Evolutionary conservation across 2,329 filamentous ascomycete genomes (phyloP).

Genomic region (Cercospora sp.): DNA sequence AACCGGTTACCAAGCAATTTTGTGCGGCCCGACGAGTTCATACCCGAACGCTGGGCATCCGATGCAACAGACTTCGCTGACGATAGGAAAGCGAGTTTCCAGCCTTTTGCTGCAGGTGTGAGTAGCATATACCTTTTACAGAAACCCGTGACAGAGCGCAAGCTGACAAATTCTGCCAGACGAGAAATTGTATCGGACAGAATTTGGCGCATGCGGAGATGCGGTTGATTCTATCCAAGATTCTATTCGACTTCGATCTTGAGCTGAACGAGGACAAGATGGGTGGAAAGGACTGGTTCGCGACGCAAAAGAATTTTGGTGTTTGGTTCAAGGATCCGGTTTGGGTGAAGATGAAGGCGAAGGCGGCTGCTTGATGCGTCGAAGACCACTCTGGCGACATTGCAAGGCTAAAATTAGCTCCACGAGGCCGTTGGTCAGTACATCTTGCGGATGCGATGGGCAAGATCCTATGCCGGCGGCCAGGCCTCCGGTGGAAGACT

Average conservation of each 20-base stretch:
- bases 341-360: neutral
- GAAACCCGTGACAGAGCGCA: too few species aligned
- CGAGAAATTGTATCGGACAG: conserved; percentile 19
- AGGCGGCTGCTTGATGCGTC: neutral
- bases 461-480: too few species aligned
- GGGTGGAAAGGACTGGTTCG: neutral
- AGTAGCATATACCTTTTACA: too few species aligned
- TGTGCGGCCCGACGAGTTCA: neutral
- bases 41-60: neutral
- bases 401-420: too few species aligned
- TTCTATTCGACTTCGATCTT: neutral
- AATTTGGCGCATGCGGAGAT: conserved; percentile 17
- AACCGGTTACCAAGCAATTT: neutral
- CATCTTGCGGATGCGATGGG: too few species aligned
- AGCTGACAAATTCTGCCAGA: neutral
- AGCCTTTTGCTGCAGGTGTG: conserved; percentile 16
- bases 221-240: conserved; percentile 11
- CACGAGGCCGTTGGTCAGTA: too few species aligned
- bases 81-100: conserved; percentile 17
- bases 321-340: neutral
- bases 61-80: neutral
- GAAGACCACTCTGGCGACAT: too few species aligned
- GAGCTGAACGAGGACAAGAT: neutral
- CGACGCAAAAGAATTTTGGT: neutral
- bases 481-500: too few species aligned